Base-by-base conservation (phyloP, 768 basidiomycete genomes). In the Auriculariales sp. region DNA sequence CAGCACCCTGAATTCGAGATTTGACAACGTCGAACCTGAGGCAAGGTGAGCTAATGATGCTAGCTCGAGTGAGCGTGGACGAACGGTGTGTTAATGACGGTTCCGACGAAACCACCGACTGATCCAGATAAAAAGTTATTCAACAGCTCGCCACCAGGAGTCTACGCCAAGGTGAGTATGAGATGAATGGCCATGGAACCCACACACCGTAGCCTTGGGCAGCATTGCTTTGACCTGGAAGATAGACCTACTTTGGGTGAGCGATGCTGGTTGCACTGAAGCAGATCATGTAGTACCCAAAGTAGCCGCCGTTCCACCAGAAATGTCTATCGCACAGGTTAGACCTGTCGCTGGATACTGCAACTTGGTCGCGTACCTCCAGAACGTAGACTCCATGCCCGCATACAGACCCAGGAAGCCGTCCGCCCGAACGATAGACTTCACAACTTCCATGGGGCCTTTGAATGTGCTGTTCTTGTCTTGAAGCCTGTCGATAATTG, bases 301-400 rank as follows among this genome's bases (percentile, higher is more conserved):
- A 99, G 71, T 92, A 98, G 9, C 94, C 94, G 29, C 90, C 94
- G 59, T 97, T 89, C 88, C 86, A 93, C 74, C 79, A 83, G 28
- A 89, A 57, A 57, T 92, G 88, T 58, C 84, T 87, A 44, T 35
- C 33, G 39, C 32, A 27, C 47, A 28, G 30, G 31, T 49, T 47
- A 51, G 27, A 33, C 32, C 4, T 3, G 14, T 27, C 31, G 5
- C 45, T 27, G 12, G 35, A 27, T 2, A 14, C 17, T 19, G 12
- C n/a, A 34, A 15, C 17, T 22, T 31, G 22, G 12, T 24, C 17
- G 34, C 67, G 30, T 49, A 87, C 88, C 93, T 77, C 94, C 94
- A 97, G 68, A 97, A 94, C 2, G 94, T 98, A 11, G 90, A 78
- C 62, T 98, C 95, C 85, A 98, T 93, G 30, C 95, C 93, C 22